Base-by-base conservation (phyloP, 495 filamentous ascomycete genomes). In the Aspergillus nanangensis region DNA sequence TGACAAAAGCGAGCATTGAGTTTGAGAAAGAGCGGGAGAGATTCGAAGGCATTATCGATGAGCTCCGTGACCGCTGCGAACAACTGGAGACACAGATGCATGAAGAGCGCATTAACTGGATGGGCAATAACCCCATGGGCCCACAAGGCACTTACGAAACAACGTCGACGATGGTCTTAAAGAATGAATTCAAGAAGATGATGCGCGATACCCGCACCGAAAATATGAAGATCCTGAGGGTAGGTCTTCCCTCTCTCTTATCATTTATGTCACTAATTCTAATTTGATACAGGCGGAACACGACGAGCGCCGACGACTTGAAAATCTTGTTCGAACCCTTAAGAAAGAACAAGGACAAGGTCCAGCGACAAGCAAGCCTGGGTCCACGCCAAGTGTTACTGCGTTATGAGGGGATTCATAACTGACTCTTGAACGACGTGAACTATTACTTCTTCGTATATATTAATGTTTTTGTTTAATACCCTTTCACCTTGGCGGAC, bases 141-240 rank as follows among this genome's bases (percentile, higher is more conserved):
- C 66, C 72, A 29, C 73, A 77, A 49, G 67, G 61, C 21, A 52
- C 65, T 9, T 68, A 67, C 11, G 80, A 82, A 54, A 79, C 71
- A 8, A 90, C 82, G 3, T 86, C 81, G 53, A 88, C 81, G 2
- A 79, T 78, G 69, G 81, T 89, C 14, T 62, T 92, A 42, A 85
- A 83, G 66, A 86, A 82, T 41, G 87, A 92, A 61, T 92, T 92
- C 61, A 87, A 87, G 74, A 90, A 88, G 72, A 90, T 92, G 87
- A 92, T 90, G 87, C 75, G 84, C 41, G 87, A 90, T 52, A 86
- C 83, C 45, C 80, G 85, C 38, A 74, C 76, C 13, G 87, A 92
- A 55, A 82, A 81, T 48, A 70, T 81, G 61, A 87, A 77, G 69
- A 71, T 76, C 40, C 58, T 90, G 29, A 83, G 77, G 73, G 87